A percentile compares a stretch with the other conserved stretches of the same genome.
Conservation (phyloP, 176 grass and related monocot species). For the Paspalum vaginatum region DNA sequence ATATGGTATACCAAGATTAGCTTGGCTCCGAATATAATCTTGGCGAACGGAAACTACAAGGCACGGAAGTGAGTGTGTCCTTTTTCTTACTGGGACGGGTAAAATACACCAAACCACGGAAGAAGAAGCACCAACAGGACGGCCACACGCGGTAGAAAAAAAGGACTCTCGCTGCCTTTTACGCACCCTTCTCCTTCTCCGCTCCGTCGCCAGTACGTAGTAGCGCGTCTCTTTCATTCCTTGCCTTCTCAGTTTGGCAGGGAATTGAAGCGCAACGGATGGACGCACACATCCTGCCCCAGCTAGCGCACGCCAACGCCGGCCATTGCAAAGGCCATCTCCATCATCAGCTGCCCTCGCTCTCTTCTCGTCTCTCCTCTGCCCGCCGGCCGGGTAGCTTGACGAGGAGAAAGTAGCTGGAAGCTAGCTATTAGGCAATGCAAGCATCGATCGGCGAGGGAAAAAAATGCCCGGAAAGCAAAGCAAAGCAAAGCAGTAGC, state of each 20-base stretch:
- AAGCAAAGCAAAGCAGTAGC: not conserved
- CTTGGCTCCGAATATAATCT: not conserved
- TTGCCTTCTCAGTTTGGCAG: not conserved
- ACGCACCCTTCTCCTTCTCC: not conserved
- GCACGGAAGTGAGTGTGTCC: not conserved
- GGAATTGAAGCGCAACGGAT: not conserved
- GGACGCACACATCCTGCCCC: slow-evolving; percentile 2
- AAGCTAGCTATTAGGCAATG: not conserved
- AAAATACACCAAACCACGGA: not conserved
- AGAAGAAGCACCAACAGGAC: not conserved
- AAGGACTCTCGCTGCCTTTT: not conserved
- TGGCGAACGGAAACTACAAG: not conserved
- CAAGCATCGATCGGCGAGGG: not conserved
- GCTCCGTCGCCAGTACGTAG: no score
- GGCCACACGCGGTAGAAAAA: slow-evolving; percentile 27
- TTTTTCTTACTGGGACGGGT: not conserved
- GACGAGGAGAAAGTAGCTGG: slow-evolving; percentile 21
- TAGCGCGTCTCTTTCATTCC: not conserved
- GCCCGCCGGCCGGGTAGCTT: not conserved
- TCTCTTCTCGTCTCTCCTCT: no score
- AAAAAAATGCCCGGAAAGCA: slow-evolving; percentile 33
- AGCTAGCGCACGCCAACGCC: not conserved
- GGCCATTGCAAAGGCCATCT: not conserved
- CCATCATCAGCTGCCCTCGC: not conserved
- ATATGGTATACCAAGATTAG: not conserved